Conservation (phyloP, 306 rosid genomes). For the Nissolia schottii region DNA sequence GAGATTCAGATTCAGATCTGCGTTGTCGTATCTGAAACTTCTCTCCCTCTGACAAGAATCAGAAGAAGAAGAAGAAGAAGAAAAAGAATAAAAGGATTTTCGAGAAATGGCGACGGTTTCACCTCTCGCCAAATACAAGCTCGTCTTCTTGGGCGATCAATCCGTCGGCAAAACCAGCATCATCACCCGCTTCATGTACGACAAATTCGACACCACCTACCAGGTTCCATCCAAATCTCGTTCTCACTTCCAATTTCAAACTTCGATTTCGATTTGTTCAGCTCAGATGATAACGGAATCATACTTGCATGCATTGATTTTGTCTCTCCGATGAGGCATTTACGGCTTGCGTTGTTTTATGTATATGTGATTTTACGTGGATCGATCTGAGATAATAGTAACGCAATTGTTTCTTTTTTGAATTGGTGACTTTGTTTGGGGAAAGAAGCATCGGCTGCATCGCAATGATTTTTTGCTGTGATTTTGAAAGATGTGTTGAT, state of each 20-base stretch:
- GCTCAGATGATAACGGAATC: not conserved
- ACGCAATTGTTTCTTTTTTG: not conserved
- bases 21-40: not conserved
- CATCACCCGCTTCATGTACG: constrained; percentile 97
- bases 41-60: no score
- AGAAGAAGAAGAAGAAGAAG: not conserved
- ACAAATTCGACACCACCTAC: constrained; percentile 88
- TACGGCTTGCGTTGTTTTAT: not conserved
- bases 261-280: not conserved
- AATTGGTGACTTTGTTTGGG: not conserved
- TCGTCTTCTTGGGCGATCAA: constrained; percentile 77
- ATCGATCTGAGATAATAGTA: not conserved
- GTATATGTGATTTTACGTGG: constrained; percentile 8
- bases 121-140: constrained; percentile 82
- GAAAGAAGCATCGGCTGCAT: not conserved
- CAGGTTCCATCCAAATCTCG: constrained; percentile 41
- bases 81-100: not conserved
- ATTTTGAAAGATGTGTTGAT: not conserved
- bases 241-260: not conserved
- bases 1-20: constrained; percentile 51
- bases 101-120: constrained; percentile 77
- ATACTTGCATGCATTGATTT: not conserved
- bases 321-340: not conserved
- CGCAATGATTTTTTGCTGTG: not conserved
- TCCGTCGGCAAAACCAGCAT: constrained; percentile 93